These are phyloP conservation scores for Pezicula neosporulosa DNA, from an alignment of 2,329 filamentous ascomycete species.

Conservation along the genomic window DNA sequence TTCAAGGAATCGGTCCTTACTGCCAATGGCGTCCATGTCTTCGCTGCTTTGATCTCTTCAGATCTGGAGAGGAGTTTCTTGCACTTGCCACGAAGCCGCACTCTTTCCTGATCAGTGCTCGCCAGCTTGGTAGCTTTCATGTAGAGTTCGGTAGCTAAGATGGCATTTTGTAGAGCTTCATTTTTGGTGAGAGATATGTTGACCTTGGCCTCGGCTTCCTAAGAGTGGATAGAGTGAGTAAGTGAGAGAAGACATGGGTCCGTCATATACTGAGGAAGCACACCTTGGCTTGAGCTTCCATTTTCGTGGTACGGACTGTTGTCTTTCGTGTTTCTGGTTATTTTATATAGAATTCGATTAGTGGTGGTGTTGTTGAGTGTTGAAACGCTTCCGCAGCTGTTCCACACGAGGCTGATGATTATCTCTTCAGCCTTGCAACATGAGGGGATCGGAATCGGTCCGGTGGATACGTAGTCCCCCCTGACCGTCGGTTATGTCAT, in stretches of 20 bases:
- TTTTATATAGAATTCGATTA: too few relatives aligned
- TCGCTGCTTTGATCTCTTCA: slow-evolving; percentile 65
- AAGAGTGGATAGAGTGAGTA: slow-evolving; percentile 10
- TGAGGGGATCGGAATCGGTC: too few relatives aligned
- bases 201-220: slow-evolving; percentile 53
- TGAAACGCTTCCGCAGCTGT: too few relatives aligned
- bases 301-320: too few relatives aligned
- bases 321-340: too few relatives aligned
- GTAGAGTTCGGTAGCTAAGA: slow-evolving; percentile 75
- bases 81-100: slow-evolving; percentile 65
- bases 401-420: too few relatives aligned
- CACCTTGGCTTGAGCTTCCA: slow-evolving; percentile 35
- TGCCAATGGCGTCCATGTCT: slow-evolving; percentile 15
- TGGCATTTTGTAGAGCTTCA: slow-evolving; percentile 71
- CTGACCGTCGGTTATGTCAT: too few relatives aligned
- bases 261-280: neutral
- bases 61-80: slow-evolving; percentile 67
- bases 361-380: too few relatives aligned
- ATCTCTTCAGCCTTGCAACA: too few relatives aligned
- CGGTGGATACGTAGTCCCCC: too few relatives aligned
- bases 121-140: slow-evolving; percentile 70
- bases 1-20: slow-evolving; percentile 20
- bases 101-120: slow-evolving; percentile 57
- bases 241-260: neutral
- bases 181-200: slow-evolving; percentile 46